These are phyloP conservation scores for Voacanga thouarsii DNA, from an alignment of 257 asterid genomes.

Conservation along the genomic window DNA sequence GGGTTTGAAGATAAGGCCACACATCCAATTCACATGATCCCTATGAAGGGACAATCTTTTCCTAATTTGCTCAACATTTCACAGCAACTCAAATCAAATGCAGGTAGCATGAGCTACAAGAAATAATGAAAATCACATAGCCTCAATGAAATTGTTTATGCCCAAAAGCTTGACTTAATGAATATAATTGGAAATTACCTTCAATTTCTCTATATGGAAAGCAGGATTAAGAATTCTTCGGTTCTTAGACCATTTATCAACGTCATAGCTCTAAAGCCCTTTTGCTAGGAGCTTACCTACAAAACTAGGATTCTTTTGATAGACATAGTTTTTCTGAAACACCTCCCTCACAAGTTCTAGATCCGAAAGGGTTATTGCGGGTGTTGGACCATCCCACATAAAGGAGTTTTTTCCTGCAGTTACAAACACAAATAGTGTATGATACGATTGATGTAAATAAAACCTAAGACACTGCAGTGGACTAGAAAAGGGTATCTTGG, in stretches of 20 bases:
- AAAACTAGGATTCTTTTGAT: slow-evolving; percentile 14
- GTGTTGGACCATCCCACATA: slow-evolving; percentile 28
- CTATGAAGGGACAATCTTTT: slow-evolving; percentile 8
- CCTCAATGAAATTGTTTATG: too few species aligned
- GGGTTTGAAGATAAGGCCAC: slow-evolving; percentile 35
- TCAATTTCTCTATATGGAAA: slow-evolving; percentile 25
- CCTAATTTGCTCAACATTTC: slow-evolving; percentile 50
- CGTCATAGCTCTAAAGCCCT: slow-evolving; percentile 20
- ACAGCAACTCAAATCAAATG: slow-evolving; percentile 31
- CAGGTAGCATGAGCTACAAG: slow-evolving; percentile 37
- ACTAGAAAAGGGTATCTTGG: too few species aligned
- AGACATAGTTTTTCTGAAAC: slow-evolving; percentile 12
- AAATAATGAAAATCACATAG: too few species aligned
- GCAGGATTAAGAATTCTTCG: slow-evolving; percentile 29
- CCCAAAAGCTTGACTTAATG: too few species aligned
- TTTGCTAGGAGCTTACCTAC: slow-evolving; percentile 1
- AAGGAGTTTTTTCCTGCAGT: slow-evolving; percentile 23
- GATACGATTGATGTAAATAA: too few species aligned
- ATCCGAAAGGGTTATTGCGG: slow-evolving; percentile 22
- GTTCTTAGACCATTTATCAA: slow-evolving; percentile 27
- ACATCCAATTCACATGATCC: slow-evolving; percentile 34
- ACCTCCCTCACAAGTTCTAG: slow-evolving; percentile 20
- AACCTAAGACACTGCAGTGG: too few species aligned
- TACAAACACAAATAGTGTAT: not conserved
- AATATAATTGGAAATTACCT: slow-evolving; percentile 9